Conservation (phyloP, 2,329 filamentous ascomycete species). For the Trichoderma atroviride region DNA sequence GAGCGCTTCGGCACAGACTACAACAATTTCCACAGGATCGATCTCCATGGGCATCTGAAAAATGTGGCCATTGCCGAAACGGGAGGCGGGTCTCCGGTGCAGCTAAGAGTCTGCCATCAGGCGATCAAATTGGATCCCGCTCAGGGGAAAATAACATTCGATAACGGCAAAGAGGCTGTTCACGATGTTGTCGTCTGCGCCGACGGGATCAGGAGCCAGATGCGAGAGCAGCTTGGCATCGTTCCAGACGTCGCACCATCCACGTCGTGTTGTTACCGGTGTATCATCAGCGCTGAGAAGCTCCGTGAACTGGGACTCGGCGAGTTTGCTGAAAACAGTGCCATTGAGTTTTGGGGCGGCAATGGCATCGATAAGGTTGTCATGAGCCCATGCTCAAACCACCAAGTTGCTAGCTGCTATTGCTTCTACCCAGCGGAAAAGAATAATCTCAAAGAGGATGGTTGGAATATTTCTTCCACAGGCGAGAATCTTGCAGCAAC, state of each 20-base stretch:
- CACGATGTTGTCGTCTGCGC: slow-evolving; percentile 63
- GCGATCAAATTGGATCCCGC: slow-evolving; percentile 54
- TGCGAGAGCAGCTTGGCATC: slow-evolving; percentile 59
- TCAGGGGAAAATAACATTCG: slow-evolving; percentile 51
- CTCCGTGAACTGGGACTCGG: slow-evolving; percentile 57
- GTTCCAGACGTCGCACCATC: slow-evolving; percentile 55
- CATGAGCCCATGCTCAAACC: slow-evolving; percentile 64
- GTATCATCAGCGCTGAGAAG: slow-evolving; percentile 59
- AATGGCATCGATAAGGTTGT: slow-evolving; percentile 64
- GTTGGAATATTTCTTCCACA: slow-evolving; percentile 55
- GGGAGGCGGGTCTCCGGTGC: slow-evolving; percentile 55
- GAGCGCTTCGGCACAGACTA: slow-evolving; percentile 62
- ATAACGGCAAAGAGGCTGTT: slow-evolving; percentile 48
- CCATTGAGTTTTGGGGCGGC: slow-evolving; percentile 69
- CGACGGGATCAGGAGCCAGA: slow-evolving; percentile 63
- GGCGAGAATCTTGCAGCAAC: slow-evolving; percentile 59
- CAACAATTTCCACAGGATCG: slow-evolving; percentile 66
- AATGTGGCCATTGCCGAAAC: slow-evolving; percentile 53
- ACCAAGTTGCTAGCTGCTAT: slow-evolving; percentile 63
- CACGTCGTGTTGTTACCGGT: slow-evolving; percentile 60
- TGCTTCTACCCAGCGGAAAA: slow-evolving; percentile 65
- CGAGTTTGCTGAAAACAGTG: slow-evolving; percentile 58
- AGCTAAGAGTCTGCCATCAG: slow-evolving; percentile 56
- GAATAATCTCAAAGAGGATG: slow-evolving; percentile 59
- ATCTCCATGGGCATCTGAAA: slow-evolving; percentile 65